Percentiles rank a stretch among this genome's conserved stretches.
These are phyloP conservation scores for Citrus sp. DNA, from an alignment of 345 rosid species.

Conservation along the genomic window DNA sequence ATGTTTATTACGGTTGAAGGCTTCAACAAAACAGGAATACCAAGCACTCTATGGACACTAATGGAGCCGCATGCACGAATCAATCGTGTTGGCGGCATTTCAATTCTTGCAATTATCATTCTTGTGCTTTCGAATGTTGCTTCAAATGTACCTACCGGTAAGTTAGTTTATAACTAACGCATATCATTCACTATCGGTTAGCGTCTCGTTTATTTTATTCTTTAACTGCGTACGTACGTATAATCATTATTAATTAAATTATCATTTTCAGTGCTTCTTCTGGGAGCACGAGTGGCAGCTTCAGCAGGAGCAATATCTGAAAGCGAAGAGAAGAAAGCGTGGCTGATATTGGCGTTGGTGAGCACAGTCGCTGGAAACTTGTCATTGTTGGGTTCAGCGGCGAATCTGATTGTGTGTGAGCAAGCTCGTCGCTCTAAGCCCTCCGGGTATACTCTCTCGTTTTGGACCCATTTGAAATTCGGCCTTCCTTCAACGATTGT, in stretches of 20 bases:
- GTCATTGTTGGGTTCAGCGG: slow-evolving; percentile 26
- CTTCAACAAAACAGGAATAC: slow-evolving; percentile 4
- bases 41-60: background rate
- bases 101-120: slow-evolving; percentile 25
- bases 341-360: slow-evolving; percentile 31
- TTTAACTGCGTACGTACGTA: too few species aligned
- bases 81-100: background rate
- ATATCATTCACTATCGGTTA: background rate
- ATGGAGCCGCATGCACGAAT: slow-evolving; percentile 9
- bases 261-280: slow-evolving; percentile 22
- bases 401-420: slow-evolving; percentile 36
- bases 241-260: background rate
- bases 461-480: slow-evolving; percentile 25
- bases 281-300: slow-evolving; percentile 31
- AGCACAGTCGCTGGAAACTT: slow-evolving; percentile 39
- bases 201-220: too few species aligned
- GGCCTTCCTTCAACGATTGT: slow-evolving; percentile 32
- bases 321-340: slow-evolving; percentile 25
- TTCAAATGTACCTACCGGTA: slow-evolving; percentile 37
- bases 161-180: background rate
- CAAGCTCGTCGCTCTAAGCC: slow-evolving; percentile 26
- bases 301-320: slow-evolving; percentile 27
- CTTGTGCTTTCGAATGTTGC: slow-evolving; percentile 32
- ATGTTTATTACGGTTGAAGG: slow-evolving; percentile 10
- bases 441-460: slow-evolving; percentile 22